Evolutionary conservation across 208 protist species (phyloP).

Genomic region (Borovskyia barvae): DNA sequence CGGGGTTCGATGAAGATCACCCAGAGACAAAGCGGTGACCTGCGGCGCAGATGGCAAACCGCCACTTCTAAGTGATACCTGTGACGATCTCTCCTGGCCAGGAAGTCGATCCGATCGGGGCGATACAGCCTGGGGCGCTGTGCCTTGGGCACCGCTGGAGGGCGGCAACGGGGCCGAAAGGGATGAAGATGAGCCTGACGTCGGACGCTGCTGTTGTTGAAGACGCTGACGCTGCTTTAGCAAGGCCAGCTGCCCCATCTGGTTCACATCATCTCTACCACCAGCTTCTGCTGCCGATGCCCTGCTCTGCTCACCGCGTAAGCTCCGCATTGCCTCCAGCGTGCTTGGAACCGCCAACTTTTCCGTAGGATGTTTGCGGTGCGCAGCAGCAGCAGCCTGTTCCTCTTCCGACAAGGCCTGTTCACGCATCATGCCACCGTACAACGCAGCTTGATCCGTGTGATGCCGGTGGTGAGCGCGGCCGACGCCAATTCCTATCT

Average conservation of each 20-base stretch:
- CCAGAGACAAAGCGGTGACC: conserved; percentile 32
- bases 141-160: neutral
- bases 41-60: neutral
- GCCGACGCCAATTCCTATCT: conserved; percentile 1
- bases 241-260: conserved; percentile 42
- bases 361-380: conserved; percentile 10
- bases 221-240: conserved; percentile 57
- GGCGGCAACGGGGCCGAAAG: conserved; percentile 3
- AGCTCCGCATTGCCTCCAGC: conserved; percentile 62
- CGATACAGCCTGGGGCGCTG: neutral
- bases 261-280: conserved; percentile 7
- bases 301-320: conserved; percentile 29
- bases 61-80: neutral
- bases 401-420: conserved; percentile 24
- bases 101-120: conserved; percentile 3
- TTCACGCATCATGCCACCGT: conserved; percentile 33
- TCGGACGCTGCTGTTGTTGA: conserved; percentile 4
- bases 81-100: conserved; percentile 2
- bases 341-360: conserved; percentile 48
- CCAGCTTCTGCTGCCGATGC: neutral
- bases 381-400: conserved; percentile 17
- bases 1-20: conserved; percentile 5
- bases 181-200: neutral
- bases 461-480: conserved; percentile 13
- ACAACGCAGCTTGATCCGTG: conserved; percentile 17